These are phyloP conservation scores for Canna indica DNA, from an alignment of 176 grass and related monocot genomes.

Conservation along the genomic window DNA sequence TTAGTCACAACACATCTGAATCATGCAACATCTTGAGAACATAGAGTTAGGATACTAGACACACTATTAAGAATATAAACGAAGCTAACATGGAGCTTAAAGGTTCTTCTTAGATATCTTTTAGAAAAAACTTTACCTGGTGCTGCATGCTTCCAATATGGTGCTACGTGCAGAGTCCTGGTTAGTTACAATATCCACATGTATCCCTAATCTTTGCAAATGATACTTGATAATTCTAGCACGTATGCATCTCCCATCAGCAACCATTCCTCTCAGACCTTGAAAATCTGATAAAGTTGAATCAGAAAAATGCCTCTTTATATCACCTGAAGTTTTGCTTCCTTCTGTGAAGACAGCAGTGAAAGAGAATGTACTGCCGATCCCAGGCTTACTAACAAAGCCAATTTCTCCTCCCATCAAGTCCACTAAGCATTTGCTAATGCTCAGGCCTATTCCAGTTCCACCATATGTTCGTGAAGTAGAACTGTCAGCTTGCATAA, in stretches of 20 bases:
- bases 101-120: background rate
- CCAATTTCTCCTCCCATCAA: slow-evolving; percentile 48
- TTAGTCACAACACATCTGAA: background rate
- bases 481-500: slow-evolving; percentile 79
- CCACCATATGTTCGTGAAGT: slow-evolving; percentile 69
- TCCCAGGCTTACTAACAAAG: slow-evolving; percentile 35
- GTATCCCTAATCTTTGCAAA: slow-evolving; percentile 77
- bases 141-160: slow-evolving; percentile 45
- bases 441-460: slow-evolving; percentile 74
- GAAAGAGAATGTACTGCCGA: slow-evolving; percentile 76
- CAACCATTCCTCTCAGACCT: slow-evolving; percentile 58
- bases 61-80: slow-evolving; percentile 55
- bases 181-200: slow-evolving; percentile 38
- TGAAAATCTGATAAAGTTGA: slow-evolving; percentile 42
- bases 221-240: slow-evolving; percentile 75
- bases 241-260: slow-evolving; percentile 54
- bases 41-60: slow-evolving; percentile 27
- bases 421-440: slow-evolving; percentile 62
- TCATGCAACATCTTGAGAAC: slow-evolving; percentile 36
- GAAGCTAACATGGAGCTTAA: slow-evolving; percentile 38
- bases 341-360: slow-evolving; percentile 46
- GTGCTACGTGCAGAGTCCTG: slow-evolving; percentile 38
- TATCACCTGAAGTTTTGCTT: slow-evolving; percentile 32
- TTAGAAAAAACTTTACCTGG: slow-evolving; percentile 32
- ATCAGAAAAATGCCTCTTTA: slow-evolving; percentile 45